Evolutionary conservation across 352 stramenopile genomes (phyloP), one percentile per base, ranked within the genome.

Genomic region (Aphanomyces cochlioides): DNA sequence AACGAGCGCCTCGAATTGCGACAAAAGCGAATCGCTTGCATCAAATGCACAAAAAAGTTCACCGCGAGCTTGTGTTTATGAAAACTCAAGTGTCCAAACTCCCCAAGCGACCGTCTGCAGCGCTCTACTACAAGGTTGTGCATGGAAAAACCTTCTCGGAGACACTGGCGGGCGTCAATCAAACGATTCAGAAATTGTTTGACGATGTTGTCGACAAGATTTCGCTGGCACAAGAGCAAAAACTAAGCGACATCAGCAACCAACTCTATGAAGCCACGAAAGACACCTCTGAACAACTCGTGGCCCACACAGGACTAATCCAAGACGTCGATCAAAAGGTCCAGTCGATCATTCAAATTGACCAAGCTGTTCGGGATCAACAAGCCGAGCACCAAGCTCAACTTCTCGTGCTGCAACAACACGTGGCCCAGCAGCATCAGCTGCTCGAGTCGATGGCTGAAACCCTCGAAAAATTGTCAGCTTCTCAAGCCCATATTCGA

Each of bases 1-100:
- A 58, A 58, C 50, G 50, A 17, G 50, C 50, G 50, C 50, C 50
- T 17, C 19, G 17, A 28, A 36, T 36, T 36, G 15, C 15, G 21
- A 58, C 50, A 10, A 58, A 58, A 36, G 36, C 50, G 7, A 58
- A 58, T 36, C 50, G 50, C 7, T 37, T 58, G 17, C 50, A 58
- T 12, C 50, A 58, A 58, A 19, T 58, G 50, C 50, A 58, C 50
- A 58, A 58, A 58, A 58, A 58, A 28, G 50, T 58, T 7, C 50
- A 58, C 7, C 50, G 50, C 50, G 50, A 58, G 36, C 50, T 58
- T 21, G 21, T 58, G 7, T 58, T 19, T 19, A 37, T 58, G 50
- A 58, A 3, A 19, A 58, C 50, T 7, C 50, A 58, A 28, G 15
- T 58, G 7, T 8, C 50, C 15, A 58, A 58, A 58, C 17, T 58